Percentiles rank a stretch among this genome's conserved stretches.
phyloP scores from a whole-genome alignment of 345 rosid species.

The Gossypium sturtianum region DNA sequence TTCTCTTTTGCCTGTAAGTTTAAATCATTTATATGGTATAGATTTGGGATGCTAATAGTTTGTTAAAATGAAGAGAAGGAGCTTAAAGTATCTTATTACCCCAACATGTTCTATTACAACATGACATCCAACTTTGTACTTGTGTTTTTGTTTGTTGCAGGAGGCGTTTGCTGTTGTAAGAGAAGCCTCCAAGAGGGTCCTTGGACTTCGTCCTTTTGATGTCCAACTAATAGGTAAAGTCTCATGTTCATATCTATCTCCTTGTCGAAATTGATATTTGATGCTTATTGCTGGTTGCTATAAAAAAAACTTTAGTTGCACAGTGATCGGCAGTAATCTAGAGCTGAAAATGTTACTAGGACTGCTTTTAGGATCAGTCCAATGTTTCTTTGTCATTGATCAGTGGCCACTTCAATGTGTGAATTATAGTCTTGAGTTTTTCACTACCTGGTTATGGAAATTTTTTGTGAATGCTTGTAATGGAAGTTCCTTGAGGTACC shows the following conservation, averaged over 20 bases:
- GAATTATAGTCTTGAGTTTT: background rate
- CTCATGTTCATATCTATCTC: background rate
- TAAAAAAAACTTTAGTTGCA: background rate
- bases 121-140: background rate
- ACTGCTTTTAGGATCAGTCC: background rate
- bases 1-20: conserved; percentile 74
- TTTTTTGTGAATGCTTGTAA: background rate
- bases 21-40: background rate
- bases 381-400: background rate
- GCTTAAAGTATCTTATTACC: background rate
- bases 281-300: no score
- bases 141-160: conserved; percentile 26
- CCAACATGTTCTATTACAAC: background rate
- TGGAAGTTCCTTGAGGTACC: background rate
- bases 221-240: conserved; percentile 78
- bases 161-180: conserved; percentile 95
- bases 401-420: background rate
- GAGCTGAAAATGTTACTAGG: background rate
- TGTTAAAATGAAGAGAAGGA: background rate
- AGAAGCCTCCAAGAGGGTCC: conserved; percentile 87
- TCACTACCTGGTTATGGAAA: background rate
- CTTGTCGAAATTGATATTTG: background rate
- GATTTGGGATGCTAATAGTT: no score
- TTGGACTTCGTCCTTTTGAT: conserved; percentile 89
- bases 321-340: background rate